phyloP scores from a whole-genome alignment of 257 asterid genomes.

The Anisodus tanguticus region DNA sequence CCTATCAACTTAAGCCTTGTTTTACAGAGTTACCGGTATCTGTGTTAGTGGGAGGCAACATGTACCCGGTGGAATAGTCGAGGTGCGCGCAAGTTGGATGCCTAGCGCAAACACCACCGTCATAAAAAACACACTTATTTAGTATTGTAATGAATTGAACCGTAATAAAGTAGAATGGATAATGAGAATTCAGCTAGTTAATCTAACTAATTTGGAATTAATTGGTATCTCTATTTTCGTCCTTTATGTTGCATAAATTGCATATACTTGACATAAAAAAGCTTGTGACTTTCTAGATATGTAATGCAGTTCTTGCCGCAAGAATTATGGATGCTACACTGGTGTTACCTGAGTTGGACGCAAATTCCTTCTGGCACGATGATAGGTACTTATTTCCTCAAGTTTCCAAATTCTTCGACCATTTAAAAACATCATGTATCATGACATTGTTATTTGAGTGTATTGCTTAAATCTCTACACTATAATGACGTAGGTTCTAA shows the following conservation, averaged over 20 bases:
- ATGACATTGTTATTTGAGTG: conserved; percentile 25
- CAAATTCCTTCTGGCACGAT: conserved; percentile 97
- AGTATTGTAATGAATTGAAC: neutral
- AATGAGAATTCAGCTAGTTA: neutral
- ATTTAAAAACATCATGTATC: neutral
- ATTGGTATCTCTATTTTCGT: neutral
- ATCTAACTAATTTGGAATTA: neutral
- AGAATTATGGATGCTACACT: conserved; percentile 96
- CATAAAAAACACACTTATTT: neutral
- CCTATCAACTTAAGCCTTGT: neutral
- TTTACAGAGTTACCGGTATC: neutral
- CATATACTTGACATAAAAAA: conserved; percentile 37
- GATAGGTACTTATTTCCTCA: conserved; percentile 62
- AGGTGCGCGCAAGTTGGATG: neutral
- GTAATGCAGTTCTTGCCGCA: conserved; percentile 98
- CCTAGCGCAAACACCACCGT: neutral
- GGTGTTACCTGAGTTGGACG: conserved; percentile 96
- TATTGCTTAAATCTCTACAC: conserved; percentile 19
- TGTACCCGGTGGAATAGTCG: neutral
- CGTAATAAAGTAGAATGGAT: neutral
- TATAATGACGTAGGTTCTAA: neutral
- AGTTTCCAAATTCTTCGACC: conserved; percentile 18
- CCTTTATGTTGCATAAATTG: conserved; percentile 33
- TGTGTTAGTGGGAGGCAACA: neutral
- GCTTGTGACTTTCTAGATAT: conserved; percentile 63